Conservation (phyloP, 306 rosid genomes). For the Cicer arietinum region DNA sequence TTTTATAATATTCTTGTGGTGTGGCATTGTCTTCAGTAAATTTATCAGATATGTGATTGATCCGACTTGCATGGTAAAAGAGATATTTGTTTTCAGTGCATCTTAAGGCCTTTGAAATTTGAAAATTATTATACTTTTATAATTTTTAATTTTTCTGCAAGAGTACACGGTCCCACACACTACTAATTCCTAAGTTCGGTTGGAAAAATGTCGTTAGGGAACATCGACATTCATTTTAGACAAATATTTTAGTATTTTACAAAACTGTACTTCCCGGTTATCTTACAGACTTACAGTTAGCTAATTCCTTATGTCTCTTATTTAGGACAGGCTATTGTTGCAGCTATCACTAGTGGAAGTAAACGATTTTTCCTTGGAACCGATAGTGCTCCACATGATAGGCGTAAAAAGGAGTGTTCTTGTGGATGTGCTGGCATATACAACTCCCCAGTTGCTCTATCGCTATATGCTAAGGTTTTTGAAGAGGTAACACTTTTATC, state of each 20-base stretch:
- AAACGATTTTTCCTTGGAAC: constrained; percentile 89
- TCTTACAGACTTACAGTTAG: constrained; percentile 26
- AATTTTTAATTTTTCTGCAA: constrained; percentile 12
- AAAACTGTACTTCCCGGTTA: constrained; percentile 11
- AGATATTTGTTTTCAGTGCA: constrained; percentile 8
- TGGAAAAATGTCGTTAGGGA: constrained; percentile 19
- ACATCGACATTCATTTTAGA: constrained; percentile 6
- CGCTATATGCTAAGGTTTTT: constrained; percentile 85
- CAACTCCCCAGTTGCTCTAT: constrained; percentile 85
- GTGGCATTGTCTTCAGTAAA: background rate
- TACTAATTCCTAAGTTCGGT: constrained; percentile 2
- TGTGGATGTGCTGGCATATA: constrained; percentile 96
- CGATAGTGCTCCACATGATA: constrained; percentile 96
- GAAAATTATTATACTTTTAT: background rate
- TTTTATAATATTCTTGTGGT: constrained; percentile 8
- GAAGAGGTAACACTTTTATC: constrained; percentile 71
- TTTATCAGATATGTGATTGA: constrained; percentile 19
- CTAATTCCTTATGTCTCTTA: constrained; percentile 24
- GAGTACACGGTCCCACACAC: background rate
- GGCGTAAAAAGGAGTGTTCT: constrained; percentile 68
- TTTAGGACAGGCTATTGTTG: constrained; percentile 77
- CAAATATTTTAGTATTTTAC: constrained; percentile 29
- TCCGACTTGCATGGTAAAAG: constrained; percentile 13
- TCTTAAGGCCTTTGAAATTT: background rate
- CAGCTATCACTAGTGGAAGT: constrained; percentile 85